A percentile compares a stretch with the other conserved stretches of the same genome.
phyloP scores from a whole-genome alignment of 805 yeast species.

The Myxozyma neotropica region DNA sequence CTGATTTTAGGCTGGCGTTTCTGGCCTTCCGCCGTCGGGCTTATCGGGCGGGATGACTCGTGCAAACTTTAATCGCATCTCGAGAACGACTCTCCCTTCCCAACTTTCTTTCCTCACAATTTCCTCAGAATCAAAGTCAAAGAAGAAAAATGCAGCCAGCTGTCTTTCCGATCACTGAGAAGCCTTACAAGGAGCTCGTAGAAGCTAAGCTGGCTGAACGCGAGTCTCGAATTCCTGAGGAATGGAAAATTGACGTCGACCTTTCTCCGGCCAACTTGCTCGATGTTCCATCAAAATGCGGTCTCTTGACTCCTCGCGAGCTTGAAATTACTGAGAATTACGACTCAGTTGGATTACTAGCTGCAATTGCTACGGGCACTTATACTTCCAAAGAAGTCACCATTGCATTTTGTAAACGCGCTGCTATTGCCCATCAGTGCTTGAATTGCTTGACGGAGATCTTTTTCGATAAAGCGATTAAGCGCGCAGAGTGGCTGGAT shows the following conservation, averaged over 20 bases:
- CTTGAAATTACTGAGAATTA: slow-evolving; percentile 37
- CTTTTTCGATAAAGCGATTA: slow-evolving; percentile 63
- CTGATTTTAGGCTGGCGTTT: background rate
- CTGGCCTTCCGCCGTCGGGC: background rate
- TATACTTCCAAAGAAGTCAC: slow-evolving; percentile 52
- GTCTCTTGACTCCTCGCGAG: slow-evolving; percentile 35
- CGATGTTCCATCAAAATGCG: slow-evolving; percentile 29
- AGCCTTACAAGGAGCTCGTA: slow-evolving; percentile 48
- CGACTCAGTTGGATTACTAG: slow-evolving; percentile 34
- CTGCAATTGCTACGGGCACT: slow-evolving; percentile 38
- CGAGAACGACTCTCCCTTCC: background rate
- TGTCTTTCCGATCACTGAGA: slow-evolving; percentile 20
- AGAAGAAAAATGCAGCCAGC: slow-evolving; percentile 24
- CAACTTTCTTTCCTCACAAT: background rate
- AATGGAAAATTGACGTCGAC: slow-evolving; percentile 46
- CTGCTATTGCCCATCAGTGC: slow-evolving; percentile 61
- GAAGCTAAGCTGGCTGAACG: slow-evolving; percentile 48
- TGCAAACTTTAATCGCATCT: background rate
- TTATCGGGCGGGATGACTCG: slow-evolving; percentile 9
- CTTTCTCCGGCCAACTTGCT: slow-evolving; percentile 16
- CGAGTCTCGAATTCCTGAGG: slow-evolving; percentile 49
- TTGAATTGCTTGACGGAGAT: slow-evolving; percentile 44
- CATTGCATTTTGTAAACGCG: slow-evolving; percentile 57
- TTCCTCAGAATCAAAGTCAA: too few species aligned
- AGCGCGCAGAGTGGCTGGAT: slow-evolving; percentile 59